Percentiles rank a stretch among this genome's conserved stretches.
These are phyloP conservation scores for Moniliophthora roreri DNA, from an alignment of 1,284 basidiomycete genomes.

Conservation along the genomic window DNA sequence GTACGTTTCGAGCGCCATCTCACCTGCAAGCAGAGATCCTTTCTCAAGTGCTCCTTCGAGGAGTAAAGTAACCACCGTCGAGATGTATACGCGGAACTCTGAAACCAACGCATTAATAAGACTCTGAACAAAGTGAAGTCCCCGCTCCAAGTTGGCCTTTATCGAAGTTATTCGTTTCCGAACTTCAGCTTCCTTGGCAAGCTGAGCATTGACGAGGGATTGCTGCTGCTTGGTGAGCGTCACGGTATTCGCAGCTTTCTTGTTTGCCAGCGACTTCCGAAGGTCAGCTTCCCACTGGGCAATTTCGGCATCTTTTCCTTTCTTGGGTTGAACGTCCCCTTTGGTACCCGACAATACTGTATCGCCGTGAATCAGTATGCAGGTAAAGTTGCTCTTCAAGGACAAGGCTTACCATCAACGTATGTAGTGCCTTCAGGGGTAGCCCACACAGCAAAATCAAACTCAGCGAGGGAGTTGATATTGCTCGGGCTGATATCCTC, in stretches of 20 bases:
- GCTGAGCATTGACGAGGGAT: constrained; percentile 75
- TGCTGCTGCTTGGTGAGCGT: constrained; percentile 84
- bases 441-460: constrained; percentile 82
- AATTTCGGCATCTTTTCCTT: constrained; percentile 85
- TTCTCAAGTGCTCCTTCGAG: constrained; percentile 63
- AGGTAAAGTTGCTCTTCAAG: neutral
- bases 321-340: constrained; percentile 50
- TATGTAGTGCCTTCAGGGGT: constrained; percentile 80
- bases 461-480: constrained; percentile 65
- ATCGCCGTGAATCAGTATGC: no score
- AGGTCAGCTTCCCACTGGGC: constrained; percentile 93
- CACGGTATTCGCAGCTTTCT: constrained; percentile 52
- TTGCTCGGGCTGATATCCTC: constrained; percentile 59
- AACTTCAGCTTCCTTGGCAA: constrained; percentile 73
- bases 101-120: constrained; percentile 61
- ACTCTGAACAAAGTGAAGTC: constrained; percentile 65
- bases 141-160: constrained; percentile 60
- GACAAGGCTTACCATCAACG: constrained; percentile 60
- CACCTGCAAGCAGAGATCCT: constrained; percentile 61
- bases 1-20: constrained; percentile 72
- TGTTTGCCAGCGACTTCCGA: constrained; percentile 79
- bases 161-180: constrained; percentile 58
- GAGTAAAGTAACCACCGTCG: constrained; percentile 58
- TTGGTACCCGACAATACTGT: constrained; percentile 68
- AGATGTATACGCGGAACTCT: constrained; percentile 58